These are phyloP conservation scores for Phytopythium montanum DNA, from an alignment of 352 stramenopile genomes.

Conservation along the genomic window DNA sequence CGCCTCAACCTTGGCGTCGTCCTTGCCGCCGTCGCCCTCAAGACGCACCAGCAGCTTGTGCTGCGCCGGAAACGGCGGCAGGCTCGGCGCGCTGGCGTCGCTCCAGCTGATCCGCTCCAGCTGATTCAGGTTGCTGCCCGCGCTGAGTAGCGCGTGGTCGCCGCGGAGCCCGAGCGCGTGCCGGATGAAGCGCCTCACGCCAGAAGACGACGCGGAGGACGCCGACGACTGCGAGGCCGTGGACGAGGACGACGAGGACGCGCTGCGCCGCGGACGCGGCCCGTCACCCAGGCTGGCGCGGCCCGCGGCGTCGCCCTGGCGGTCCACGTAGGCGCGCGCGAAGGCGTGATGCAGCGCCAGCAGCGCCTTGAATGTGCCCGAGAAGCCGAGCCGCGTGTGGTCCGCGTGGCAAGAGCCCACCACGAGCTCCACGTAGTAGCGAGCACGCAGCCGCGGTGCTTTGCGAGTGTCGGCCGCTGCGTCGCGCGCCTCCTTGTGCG, in stretches of 20 bases:
- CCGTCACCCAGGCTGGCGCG: background rate
- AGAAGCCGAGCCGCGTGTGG: slow-evolving; percentile 62
- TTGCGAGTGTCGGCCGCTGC: slow-evolving; percentile 42
- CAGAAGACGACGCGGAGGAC: slow-evolving; percentile 28
- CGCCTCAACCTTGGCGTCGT: slow-evolving; percentile 46
- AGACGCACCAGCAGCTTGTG: slow-evolving; percentile 49
- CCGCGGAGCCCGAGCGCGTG: background rate
- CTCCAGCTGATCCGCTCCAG: slow-evolving; percentile 7
- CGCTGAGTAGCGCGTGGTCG: slow-evolving; percentile 11
- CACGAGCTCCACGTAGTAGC: slow-evolving; percentile 73
- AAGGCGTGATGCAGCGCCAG: slow-evolving; percentile 50
- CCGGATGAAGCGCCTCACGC: slow-evolving; percentile 19
- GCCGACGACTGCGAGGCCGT: slow-evolving; percentile 39
- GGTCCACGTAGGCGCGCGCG: slow-evolving; percentile 29
- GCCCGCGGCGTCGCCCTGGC: slow-evolving; percentile 20
- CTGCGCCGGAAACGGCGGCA: slow-evolving; percentile 35
- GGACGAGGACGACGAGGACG: slow-evolving; percentile 42
- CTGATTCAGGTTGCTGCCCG: slow-evolving; percentile 10
- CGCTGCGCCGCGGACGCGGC: slow-evolving; percentile 22
- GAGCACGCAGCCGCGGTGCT: slow-evolving; percentile 41
- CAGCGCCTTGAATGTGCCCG: slow-evolving; percentile 56
- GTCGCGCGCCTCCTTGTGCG: slow-evolving; percentile 60
- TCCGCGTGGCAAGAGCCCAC: slow-evolving; percentile 41
- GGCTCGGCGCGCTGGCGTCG: slow-evolving; percentile 17
- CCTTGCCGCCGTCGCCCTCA: slow-evolving; percentile 38